Evolutionary conservation across 257 asterid genomes (phyloP), one percentile per base, ranked within the genome.

Genomic region (Solanum tacnaense): DNA sequence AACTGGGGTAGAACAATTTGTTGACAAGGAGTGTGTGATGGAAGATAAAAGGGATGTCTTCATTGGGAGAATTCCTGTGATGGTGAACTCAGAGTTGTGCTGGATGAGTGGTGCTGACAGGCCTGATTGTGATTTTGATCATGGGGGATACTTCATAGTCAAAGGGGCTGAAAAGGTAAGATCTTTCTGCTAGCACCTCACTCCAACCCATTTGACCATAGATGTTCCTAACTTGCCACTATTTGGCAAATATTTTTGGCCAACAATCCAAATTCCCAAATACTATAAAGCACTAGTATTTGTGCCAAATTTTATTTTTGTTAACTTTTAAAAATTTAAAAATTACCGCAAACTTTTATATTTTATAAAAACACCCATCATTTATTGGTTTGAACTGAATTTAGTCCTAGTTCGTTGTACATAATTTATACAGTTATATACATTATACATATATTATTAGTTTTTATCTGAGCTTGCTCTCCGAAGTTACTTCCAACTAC

Each of bases 141-240:
- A 95, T 41, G 99, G 99, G 76, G 99, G 99, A 39, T 97, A 96
- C 89, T 97, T 97, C 81, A 90, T 97, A 20, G 92, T 97, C 90
- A 97, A 97, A 93, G 99, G 99, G 71, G 99, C 99, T 34, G 99
- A 96, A 91, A 97, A 97, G 98, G 99, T 97, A 83, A 88, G 90
- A 67, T 52, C 87, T 83, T 73, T 49, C 46, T 88, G 25, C 60
- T 76, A 65, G 39, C 68, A 81, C 62, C 39, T 82, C 70, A 44
- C 60, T n/a, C 25, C 25, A 20, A 20, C 25, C 2, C 67, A 5
- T 58, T 58, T 20, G 67, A 25, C 25, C 25, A 20, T 56, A 56
- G 67, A 20, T 56, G 67, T 56, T 56, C 25, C 67, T 20, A 56
- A 56, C 67, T 58, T 58, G n/a, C 67, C 67, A 58, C 1, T 58